Conservation (phyloP, 768 basidiomycete species). For the Lactarius sanguifluus region DNA sequence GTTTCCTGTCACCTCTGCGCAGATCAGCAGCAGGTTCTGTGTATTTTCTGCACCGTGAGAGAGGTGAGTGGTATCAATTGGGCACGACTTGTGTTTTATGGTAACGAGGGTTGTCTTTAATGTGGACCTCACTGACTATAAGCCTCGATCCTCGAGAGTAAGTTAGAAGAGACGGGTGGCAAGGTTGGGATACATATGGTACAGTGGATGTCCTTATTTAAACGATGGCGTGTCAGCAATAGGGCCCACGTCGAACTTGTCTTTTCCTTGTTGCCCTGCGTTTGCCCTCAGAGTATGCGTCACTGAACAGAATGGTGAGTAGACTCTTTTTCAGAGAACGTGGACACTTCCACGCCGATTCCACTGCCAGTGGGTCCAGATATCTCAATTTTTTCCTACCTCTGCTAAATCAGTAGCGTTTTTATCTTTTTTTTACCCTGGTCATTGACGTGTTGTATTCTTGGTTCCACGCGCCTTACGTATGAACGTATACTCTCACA, state of each 20-base stretch:
- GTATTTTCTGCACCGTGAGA: not conserved
- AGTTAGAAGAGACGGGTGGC: too few relatives aligned
- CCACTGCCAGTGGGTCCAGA: not conserved
- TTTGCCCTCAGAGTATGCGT: not conserved
- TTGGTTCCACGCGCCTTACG: too few relatives aligned
- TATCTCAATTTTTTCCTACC: not conserved
- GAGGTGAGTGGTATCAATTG: not conserved
- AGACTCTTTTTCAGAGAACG: not conserved
- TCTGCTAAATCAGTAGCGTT: not conserved
- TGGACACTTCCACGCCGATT: not conserved
- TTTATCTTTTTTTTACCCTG: not conserved
- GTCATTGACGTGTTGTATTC: not conserved
- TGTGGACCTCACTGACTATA: not conserved
- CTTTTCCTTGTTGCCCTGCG: not conserved
- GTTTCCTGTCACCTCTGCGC: not conserved
- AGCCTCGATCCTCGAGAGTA: not conserved
- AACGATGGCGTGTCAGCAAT: not conserved
- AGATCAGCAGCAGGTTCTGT: not conserved
- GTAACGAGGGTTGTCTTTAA: not conserved
- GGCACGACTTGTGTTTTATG: not conserved
- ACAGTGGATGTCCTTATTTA: not conserved
- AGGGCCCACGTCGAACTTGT: not conserved
- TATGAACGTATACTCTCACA: too few relatives aligned
- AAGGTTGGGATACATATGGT: too few relatives aligned
- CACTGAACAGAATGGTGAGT: not conserved